phyloP scores from a whole-genome alignment of 306 rosid species.

The Quercus variabilis region DNA sequence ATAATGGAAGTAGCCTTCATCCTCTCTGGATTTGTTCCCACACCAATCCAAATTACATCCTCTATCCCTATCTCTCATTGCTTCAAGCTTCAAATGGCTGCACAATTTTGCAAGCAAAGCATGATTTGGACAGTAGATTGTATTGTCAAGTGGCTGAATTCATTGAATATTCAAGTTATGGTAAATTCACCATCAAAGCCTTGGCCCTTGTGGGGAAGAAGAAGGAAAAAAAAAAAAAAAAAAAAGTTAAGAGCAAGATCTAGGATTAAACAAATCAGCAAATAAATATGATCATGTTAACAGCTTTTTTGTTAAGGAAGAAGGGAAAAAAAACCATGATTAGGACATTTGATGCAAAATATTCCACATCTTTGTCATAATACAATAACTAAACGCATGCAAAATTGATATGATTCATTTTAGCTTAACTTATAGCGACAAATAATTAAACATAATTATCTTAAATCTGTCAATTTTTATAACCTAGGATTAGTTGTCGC shows the following conservation, averaged over 20 bases:
- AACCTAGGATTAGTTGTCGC: slow-evolving; percentile 22
- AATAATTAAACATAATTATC: background rate
- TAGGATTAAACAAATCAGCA: background rate
- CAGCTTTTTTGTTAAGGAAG: no score
- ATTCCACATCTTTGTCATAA: no score
- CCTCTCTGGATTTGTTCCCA: slow-evolving; percentile 63
- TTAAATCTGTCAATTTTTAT: slow-evolving; percentile 16
- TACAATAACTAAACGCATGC: no score
- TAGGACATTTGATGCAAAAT: no score
- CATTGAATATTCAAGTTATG: background rate
- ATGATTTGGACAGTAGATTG: slow-evolving; percentile 38
- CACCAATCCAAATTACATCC: slow-evolving; percentile 36
- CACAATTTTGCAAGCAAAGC: slow-evolving; percentile 43
- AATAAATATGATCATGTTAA: background rate
- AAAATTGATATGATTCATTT: background rate
- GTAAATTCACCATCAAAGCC: background rate
- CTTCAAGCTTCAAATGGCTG: slow-evolving; percentile 42
- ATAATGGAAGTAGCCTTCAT: slow-evolving; percentile 70
- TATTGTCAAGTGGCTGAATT: slow-evolving; percentile 26
- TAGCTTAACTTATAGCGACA: background rate
- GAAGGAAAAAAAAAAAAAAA: no score
- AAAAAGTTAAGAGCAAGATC: background rate
- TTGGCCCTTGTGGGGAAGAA: background rate
- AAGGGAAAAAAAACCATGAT: no score
- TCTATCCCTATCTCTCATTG: slow-evolving; percentile 37